phyloP scores from a whole-genome alignment of 1,139 yeast species.

The Geotrichum klebahnii region DNA sequence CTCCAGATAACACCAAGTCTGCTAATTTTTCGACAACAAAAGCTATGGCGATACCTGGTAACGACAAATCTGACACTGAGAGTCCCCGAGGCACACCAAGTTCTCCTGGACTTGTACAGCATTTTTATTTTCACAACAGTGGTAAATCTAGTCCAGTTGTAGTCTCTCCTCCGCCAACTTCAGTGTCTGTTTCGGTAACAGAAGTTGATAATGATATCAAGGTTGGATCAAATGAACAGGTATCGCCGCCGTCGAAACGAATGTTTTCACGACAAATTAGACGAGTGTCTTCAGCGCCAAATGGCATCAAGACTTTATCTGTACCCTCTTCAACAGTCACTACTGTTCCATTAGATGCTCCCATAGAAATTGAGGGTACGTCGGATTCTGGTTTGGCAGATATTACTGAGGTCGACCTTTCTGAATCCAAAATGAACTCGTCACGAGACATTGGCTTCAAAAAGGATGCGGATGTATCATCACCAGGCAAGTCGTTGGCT shows the following conservation, averaged over 20 bases:
- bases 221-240: slow-evolving; percentile 9
- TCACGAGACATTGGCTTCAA: not conserved
- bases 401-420: slow-evolving; percentile 20
- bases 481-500: slow-evolving; percentile 12
- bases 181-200: no score
- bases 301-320: slow-evolving; percentile 43
- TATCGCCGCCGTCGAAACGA: slow-evolving; percentile 31
- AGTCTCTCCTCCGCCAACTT: no score
- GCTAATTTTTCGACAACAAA: no score
- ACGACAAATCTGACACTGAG: not conserved
- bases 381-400: slow-evolving; percentile 24
- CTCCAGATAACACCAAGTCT: slow-evolving; percentile 22
- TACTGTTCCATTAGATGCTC: slow-evolving; percentile 23
- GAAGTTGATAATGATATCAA: no score
- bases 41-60: no score
- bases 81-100: not conserved
- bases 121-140: slow-evolving; percentile 23
- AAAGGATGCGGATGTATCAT: not conserved
- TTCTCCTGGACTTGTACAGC: slow-evolving; percentile 33
- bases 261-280: slow-evolving; percentile 55
- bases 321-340: slow-evolving; percentile 18
- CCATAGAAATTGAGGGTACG: slow-evolving; percentile 13
- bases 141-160: not conserved
- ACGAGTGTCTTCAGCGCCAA: slow-evolving; percentile 79
- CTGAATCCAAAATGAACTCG: slow-evolving; percentile 14